A percentile compares a stretch with the other conserved stretches of the same genome.
Evolutionary conservation across 306 rosid species (phyloP).

Genomic region (Inga laurina): DNA sequence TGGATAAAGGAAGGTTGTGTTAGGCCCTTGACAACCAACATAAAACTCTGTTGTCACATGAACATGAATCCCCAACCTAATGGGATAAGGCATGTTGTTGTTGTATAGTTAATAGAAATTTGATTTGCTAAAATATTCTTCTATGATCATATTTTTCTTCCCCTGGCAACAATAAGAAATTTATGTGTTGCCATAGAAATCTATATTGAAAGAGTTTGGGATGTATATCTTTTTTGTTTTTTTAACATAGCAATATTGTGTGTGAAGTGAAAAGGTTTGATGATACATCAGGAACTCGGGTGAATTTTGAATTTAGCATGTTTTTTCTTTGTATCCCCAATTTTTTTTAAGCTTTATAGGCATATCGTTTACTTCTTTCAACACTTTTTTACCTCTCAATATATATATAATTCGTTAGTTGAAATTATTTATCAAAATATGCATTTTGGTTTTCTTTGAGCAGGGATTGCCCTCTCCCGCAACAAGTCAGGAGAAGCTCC

Average conservation of each 20-base stretch:
- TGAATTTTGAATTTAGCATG: neutral
- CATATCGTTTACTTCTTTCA: neutral
- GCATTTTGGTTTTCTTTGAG: slow-evolving; percentile 39
- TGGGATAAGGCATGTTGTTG: neutral
- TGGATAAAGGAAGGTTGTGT: neutral
- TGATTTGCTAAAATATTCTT: neutral
- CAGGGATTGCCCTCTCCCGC: slow-evolving; percentile 58
- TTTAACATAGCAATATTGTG: neutral
- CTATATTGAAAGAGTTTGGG: slow-evolving; percentile 9
- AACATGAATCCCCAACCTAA: neutral
- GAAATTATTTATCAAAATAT: slow-evolving; percentile 17
- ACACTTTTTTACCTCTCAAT: slow-evolving; percentile 25
- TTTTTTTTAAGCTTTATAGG: neutral
- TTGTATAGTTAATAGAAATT: neutral
- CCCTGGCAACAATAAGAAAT: neutral
- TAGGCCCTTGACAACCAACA: neutral
- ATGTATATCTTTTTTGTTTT: neutral
- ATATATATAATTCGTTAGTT: slow-evolving; percentile 1
- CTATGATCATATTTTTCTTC: neutral
- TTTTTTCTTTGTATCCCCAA: slow-evolving; percentile 5
- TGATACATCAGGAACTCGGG: slow-evolving; percentile 5
- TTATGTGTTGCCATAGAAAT: neutral
- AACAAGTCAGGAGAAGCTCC: slow-evolving; percentile 62
- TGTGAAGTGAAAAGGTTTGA: neutral
- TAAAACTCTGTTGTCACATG: neutral